Evolutionary conservation across 768 basidiomycete genomes (phyloP).

Genomic region (Lactarius hengduanensis): DNA sequence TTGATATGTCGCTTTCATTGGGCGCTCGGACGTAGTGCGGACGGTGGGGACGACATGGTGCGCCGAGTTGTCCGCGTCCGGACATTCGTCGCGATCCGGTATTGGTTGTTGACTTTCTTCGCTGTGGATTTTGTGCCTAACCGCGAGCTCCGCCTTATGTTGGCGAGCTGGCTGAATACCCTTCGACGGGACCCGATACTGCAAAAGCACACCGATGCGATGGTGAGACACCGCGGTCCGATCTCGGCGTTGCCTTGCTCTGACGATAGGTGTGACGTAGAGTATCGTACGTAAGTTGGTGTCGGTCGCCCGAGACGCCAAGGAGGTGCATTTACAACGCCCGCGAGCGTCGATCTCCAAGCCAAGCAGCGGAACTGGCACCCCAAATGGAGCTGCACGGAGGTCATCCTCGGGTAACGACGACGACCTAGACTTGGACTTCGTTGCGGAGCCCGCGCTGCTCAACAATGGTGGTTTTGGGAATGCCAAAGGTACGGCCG

Average conservation of each 20-base stretch:
- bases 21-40: constrained; percentile 58
- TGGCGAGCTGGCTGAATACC: constrained; percentile 82
- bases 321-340: constrained; percentile 49
- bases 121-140: constrained; percentile 83
- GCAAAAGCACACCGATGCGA: constrained; percentile 62
- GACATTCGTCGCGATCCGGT: constrained; percentile 86
- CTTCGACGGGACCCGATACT: constrained; percentile 68
- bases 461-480: constrained; percentile 23
- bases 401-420: constrained; percentile 48
- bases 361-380: constrained; percentile 27
- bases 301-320: constrained; percentile 82
- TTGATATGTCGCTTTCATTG: constrained; percentile 88
- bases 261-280: constrained; percentile 39
- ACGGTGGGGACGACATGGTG: constrained; percentile 63
- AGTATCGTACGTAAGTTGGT: constrained; percentile 78
- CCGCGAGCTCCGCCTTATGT: constrained; percentile 65
- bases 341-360: constrained; percentile 37
- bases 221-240: constrained; percentile 48
- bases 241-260: constrained; percentile 17
- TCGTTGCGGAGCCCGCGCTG: constrained; percentile 50
- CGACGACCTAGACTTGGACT: constrained; percentile 78
- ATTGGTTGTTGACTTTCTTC: constrained; percentile 91
- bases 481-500: constrained; percentile 17
- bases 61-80: constrained; percentile 80
- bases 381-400: constrained; percentile 28